These are phyloP conservation scores for Pichia cactophila DNA, from an alignment of 1,139 yeast species.

Conservation along the genomic window DNA sequence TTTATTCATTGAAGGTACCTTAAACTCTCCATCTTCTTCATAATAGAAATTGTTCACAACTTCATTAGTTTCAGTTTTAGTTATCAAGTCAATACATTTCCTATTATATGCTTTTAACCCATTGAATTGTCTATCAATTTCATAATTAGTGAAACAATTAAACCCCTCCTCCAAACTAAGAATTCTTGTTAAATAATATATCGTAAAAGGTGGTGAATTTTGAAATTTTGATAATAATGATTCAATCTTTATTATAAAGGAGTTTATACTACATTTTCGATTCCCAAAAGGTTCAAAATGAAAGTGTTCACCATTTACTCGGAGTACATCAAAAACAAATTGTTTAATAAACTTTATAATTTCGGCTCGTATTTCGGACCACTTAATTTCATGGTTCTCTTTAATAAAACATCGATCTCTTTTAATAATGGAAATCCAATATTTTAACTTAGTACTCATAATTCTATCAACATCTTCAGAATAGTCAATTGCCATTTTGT, in stretches of 20 bases:
- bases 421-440: background rate
- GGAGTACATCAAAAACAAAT: background rate
- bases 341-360: background rate
- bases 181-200: constrained; percentile 5
- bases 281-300: background rate
- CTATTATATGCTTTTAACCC: constrained; percentile 6
- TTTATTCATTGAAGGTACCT: background rate
- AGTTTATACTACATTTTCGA: background rate
- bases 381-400: background rate
- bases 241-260: background rate
- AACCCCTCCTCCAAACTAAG: background rate
- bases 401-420: constrained; percentile 1
- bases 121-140: background rate
- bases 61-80: background rate
- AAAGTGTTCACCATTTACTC: background rate
- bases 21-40: background rate
- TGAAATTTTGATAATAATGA: constrained; percentile 1
- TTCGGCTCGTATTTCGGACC: background rate
- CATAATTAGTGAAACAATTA: background rate
- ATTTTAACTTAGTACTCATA: background rate
- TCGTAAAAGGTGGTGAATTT: constrained; percentile 18
- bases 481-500: background rate
- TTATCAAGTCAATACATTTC: constrained; percentile 3
- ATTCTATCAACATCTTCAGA: background rate
- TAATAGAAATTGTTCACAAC: constrained; percentile 6